Evolutionary conservation across 176 grass and related monocot species (phyloP).

Genomic region (Musa troglodytarum): DNA sequence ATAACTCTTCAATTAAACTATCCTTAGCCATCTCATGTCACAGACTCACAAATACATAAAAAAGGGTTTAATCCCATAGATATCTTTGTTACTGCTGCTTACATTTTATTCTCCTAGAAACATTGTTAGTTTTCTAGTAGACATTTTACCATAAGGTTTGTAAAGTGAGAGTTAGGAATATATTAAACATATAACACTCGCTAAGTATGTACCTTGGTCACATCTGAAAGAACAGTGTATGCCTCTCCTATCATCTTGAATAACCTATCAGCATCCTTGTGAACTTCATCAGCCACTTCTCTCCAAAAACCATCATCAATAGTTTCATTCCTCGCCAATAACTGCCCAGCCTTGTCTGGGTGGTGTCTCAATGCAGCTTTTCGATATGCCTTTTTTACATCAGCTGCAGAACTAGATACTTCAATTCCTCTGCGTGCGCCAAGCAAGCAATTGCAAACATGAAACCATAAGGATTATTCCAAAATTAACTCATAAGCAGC

Average conservation of each 20-base stretch:
- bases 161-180: slow-evolving; percentile 5
- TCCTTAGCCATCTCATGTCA: no score
- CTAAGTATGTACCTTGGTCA: slow-evolving; percentile 40
- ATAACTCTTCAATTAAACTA: no score
- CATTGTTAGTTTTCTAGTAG: background rate
- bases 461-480: background rate
- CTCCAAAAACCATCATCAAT: slow-evolving; percentile 37
- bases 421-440: slow-evolving; percentile 57
- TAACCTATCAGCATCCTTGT: slow-evolving; percentile 68
- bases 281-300: slow-evolving; percentile 41
- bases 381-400: slow-evolving; percentile 79
- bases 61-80: background rate
- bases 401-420: slow-evolving; percentile 46
- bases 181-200: background rate
- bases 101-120: background rate
- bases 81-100: background rate
- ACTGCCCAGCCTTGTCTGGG: slow-evolving; percentile 69
- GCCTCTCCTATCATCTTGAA: slow-evolving; percentile 90
- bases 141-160: background rate
- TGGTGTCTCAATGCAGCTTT: slow-evolving; percentile 84
- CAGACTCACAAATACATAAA: background rate
- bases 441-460: slow-evolving; percentile 7
- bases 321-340: slow-evolving; percentile 71
- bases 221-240: slow-evolving; percentile 71
- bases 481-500: background rate